These are phyloP conservation scores for Scheffersomyces spartinae DNA, from an alignment of 805 yeast genomes.

Conservation along the genomic window DNA sequence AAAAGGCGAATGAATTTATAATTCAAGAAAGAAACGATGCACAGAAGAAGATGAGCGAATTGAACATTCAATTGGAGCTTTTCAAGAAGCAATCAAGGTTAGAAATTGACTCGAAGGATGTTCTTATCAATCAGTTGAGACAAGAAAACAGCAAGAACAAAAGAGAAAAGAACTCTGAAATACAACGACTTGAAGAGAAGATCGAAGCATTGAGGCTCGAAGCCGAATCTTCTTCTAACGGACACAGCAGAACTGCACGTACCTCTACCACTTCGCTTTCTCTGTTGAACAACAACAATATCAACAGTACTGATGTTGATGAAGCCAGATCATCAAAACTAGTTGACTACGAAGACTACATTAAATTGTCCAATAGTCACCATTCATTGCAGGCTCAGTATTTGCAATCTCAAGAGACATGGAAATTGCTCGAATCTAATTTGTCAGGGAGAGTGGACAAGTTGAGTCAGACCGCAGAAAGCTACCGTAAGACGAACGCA, in stretches of 20 bases:
- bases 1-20: slow-evolving; percentile 9
- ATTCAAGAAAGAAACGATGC: slow-evolving; percentile 9
- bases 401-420: slow-evolving; percentile 64
- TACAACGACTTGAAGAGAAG: slow-evolving; percentile 51
- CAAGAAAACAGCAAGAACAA: slow-evolving; percentile 20
- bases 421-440: slow-evolving; percentile 70
- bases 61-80: slow-evolving; percentile 15
- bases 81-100: slow-evolving; percentile 15
- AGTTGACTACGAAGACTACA: slow-evolving; percentile 31
- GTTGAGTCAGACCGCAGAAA: slow-evolving; percentile 18
- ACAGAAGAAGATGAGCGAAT: slow-evolving; percentile 13
- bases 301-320: slow-evolving; percentile 5
- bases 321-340: no score
- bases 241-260: no score
- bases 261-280: no score
- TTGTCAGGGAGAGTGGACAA: slow-evolving; percentile 38
- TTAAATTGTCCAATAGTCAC: slow-evolving; percentile 35
- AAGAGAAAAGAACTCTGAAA: slow-evolving; percentile 32
- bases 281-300: no score
- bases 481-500: slow-evolving; percentile 11
- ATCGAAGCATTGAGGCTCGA: slow-evolving; percentile 58
- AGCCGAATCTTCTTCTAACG: slow-evolving; percentile 39
- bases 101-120: slow-evolving; percentile 22
- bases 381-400: slow-evolving; percentile 58
- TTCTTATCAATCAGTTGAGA: slow-evolving; percentile 17